Evolutionary conservation across 768 basidiomycete genomes (phyloP).

Genomic region (Lactarius vividus): DNA sequence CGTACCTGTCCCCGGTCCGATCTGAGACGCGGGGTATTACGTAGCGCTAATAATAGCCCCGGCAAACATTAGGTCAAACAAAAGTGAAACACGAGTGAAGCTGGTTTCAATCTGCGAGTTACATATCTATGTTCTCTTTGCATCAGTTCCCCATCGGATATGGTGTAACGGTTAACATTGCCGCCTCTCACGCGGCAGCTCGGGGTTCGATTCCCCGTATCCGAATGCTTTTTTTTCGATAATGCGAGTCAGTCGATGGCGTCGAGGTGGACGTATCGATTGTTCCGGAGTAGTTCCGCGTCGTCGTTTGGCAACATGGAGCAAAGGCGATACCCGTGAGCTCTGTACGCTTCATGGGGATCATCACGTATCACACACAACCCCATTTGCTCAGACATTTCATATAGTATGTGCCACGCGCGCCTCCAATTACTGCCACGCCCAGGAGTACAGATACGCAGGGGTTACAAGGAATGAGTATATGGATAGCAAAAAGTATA

Average conservation of each 20-base stretch:
- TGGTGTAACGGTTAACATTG: slow-evolving; percentile 42
- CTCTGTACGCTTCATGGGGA: not conserved
- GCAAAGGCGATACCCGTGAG: not conserved
- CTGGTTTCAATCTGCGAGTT: not conserved
- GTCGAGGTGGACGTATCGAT: too few species aligned
- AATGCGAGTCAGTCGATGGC: too few species aligned
- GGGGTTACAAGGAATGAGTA: slow-evolving; percentile 10
- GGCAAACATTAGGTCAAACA: too few species aligned
- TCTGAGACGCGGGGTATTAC: not conserved
- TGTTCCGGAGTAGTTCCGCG: not conserved
- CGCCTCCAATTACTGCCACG: not conserved
- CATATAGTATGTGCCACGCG: not conserved
- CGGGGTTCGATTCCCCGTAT: slow-evolving; percentile 45
- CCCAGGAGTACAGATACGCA: slow-evolving; percentile 1
- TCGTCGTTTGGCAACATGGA: not conserved
- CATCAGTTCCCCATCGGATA: slow-evolving; percentile 28
- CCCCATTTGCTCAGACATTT: not conserved
- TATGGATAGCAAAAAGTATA: slow-evolving; percentile 16
- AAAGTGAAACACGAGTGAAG: too few species aligned
- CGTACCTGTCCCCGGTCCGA: not conserved
- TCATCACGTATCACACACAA: not conserved
- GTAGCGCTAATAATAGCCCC: too few species aligned
- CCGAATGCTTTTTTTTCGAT: slow-evolving; percentile 28
- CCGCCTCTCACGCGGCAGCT: slow-evolving; percentile 42
- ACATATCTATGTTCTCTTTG: not conserved